phyloP scores from a whole-genome alignment of 1,284 basidiomycete species.

The Cryptococcus jaspeensis region DNA sequence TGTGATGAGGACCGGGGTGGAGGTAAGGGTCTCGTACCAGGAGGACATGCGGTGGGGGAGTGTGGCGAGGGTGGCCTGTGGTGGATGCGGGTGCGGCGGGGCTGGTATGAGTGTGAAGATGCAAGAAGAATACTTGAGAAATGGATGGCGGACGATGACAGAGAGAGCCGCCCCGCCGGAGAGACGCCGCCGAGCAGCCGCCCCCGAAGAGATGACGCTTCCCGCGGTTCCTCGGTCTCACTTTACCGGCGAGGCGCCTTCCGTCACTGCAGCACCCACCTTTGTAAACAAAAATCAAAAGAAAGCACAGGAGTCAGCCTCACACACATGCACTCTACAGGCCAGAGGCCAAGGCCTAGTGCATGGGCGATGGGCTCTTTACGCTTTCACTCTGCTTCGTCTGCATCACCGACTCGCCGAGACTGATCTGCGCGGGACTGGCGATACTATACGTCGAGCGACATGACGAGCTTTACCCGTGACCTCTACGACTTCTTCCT shows the following conservation, averaged over 20 bases:
- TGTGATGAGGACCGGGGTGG: constrained; percentile 34
- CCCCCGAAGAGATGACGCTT: no score
- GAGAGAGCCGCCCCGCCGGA: no score
- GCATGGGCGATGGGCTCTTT: no score
- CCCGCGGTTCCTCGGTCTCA: no score
- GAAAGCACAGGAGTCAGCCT: not conserved
- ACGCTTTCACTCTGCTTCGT: no score
- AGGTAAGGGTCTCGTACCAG: constrained; percentile 41
- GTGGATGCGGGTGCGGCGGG: not conserved
- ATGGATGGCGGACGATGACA: constrained; percentile 1
- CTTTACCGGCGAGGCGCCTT: not conserved
- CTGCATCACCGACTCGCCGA: no score
- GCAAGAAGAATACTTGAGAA: not conserved
- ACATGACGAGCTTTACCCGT: constrained; percentile 15
- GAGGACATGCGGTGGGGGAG: constrained; percentile 11
- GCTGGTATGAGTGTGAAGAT: not conserved
- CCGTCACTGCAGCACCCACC: not conserved
- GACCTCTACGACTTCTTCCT: constrained; percentile 16
- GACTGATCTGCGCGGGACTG: no score
- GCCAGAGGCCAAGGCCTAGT: no score
- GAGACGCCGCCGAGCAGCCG: no score
- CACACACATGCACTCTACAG: not conserved
- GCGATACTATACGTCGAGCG: not conserved
- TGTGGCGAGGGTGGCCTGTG: not conserved
- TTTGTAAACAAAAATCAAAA: not conserved